Evolutionary conservation across 768 basidiomycete genomes (phyloP).

Genomic region (Suillus cothurnatus): DNA sequence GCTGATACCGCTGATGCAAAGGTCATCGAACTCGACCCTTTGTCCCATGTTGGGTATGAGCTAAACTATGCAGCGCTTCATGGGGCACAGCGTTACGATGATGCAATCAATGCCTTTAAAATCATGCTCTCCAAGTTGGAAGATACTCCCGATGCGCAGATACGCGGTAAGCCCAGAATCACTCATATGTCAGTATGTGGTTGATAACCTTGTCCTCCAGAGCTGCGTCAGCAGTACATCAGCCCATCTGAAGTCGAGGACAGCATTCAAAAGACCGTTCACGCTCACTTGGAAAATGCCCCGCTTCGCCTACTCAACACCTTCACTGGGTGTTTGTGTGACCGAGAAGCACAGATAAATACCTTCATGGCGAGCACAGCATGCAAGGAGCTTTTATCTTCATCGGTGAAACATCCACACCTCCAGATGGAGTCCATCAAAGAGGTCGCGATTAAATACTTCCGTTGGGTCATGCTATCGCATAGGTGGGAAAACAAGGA

Average conservation of each 20-base stretch:
- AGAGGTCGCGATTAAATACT: background rate
- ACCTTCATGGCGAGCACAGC: background rate
- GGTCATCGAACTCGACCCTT: background rate
- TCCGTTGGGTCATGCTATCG: background rate
- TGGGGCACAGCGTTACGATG: background rate
- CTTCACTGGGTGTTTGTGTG: background rate
- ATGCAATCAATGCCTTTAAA: background rate
- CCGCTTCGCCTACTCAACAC: background rate
- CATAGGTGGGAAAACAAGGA: background rate
- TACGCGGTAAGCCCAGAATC: background rate
- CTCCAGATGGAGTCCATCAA: background rate
- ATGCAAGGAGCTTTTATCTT: background rate
- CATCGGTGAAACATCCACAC: background rate
- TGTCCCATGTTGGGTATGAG: background rate
- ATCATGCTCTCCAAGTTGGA: background rate
- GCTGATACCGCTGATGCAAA: background rate
- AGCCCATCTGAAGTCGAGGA: background rate
- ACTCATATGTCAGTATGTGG: background rate
- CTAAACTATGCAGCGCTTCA: background rate
- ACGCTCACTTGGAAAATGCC: background rate
- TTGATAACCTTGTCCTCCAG: background rate
- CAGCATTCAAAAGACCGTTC: background rate
- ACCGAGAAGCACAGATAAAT: background rate
- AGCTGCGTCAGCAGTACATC: background rate
- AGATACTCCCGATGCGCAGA: background rate